A percentile compares a stretch with the other conserved stretches of the same genome.
Conservation (phyloP, 148 eudicot species). For the Gaultheria prostrata region DNA sequence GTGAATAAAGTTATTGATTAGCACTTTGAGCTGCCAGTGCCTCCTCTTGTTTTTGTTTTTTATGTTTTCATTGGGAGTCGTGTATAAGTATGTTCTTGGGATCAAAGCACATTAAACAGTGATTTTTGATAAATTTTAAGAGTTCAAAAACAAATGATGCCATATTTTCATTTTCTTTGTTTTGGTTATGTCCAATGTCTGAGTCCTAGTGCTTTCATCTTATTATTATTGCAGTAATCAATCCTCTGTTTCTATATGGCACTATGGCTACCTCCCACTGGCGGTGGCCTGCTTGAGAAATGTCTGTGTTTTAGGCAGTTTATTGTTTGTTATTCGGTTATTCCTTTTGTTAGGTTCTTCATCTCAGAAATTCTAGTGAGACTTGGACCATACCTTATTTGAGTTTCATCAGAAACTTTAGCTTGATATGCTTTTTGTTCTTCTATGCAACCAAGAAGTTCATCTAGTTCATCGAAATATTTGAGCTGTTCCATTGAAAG, state of each 20-base stretch:
- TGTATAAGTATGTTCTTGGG: neutral
- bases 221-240: neutral
- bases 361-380: neutral
- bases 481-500: neutral
- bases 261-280: neutral
- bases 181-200: neutral
- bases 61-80: neutral
- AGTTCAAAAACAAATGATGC: neutral
- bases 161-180: neutral
- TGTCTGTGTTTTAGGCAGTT: slow-evolving; percentile 7
- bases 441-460: neutral
- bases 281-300: neutral
- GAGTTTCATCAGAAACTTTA: neutral
- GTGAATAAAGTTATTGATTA: neutral
- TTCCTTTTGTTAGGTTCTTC: neutral
- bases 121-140: neutral
- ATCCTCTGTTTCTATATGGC: neutral
- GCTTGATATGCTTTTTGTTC: neutral
- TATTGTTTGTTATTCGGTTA: neutral
- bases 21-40: neutral
- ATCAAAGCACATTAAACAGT: neutral
- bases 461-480: neutral
- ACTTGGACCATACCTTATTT: slow-evolving; percentile 1
- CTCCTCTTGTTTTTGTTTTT: neutral
- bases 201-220: neutral